Base-by-base conservation (phyloP, 2,329 filamentous ascomycete genomes). In the Amesomyces nigricolor region DNA sequence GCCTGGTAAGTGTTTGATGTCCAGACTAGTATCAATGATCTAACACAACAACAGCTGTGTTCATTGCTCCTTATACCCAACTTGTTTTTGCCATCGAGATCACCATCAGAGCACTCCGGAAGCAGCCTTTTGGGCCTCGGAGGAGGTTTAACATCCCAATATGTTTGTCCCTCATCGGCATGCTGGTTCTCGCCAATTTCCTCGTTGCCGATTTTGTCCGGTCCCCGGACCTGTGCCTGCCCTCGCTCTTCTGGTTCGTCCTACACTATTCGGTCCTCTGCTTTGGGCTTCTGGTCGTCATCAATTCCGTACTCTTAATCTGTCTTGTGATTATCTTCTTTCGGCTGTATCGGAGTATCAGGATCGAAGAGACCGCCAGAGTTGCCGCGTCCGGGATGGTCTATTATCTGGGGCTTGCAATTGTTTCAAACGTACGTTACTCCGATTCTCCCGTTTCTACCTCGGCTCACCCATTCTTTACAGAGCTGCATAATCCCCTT, bases 331-430 rank as follows among this genome's bases (percentile, higher is more conserved):
- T 78, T 26, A 78, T 87, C 48, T 85, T 81, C 64, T 66, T 79
- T 39, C 80, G 78, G 58, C 71, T 89, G 22, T 78, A 77, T 61
- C 76, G 75, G 35, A 78, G 76, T 56, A 70, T 75, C 13, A 73
- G 75, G 14, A 75, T 87, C 49, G 81, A 83, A 39, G 72, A 77
- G 17, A 74, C 77, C 14, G 82, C 88, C 67, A 74, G 85, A 46
- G 77, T 83, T 55, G 75, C 81, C 35, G 85, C 85, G 4, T 87
- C 85, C 6, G 76, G 82, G 57, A 87, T 88, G 82, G 80, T 86
- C 10, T 88, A 86, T 66, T 88, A 85, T 65, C 72, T 87, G 59
- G 68, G 77, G 1, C 67, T 86, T 51, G 81, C 76, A 14, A 71
- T 82, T 53, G 68, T 80, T 47, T 82, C 77, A 53, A 81, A 78